A percentile compares a stretch with the other conserved stretches of the same genome.
Evolutionary conservation across 164 flowering plant species (phyloP).

Genomic region (Hamamelis virginiana): DNA sequence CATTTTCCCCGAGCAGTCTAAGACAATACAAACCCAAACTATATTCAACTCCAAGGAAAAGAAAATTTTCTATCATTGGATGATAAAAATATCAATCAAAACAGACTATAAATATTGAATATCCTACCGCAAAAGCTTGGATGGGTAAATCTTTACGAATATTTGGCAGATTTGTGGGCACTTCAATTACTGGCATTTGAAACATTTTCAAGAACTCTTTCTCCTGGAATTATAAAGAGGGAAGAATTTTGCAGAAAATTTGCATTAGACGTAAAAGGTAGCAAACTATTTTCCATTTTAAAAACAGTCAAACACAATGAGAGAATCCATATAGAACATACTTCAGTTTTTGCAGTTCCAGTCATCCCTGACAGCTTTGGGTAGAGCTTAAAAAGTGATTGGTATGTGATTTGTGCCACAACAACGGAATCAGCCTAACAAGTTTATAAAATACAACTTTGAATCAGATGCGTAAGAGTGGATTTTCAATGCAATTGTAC

Average conservation of each 20-base stretch:
- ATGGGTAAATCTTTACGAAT: slow-evolving; percentile 89
- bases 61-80: not conserved
- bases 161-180: slow-evolving; percentile 90
- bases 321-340: slow-evolving; percentile 19
- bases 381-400: slow-evolving; percentile 92
- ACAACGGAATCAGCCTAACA: slow-evolving; percentile 90
- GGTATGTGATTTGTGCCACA: slow-evolving; percentile 98
- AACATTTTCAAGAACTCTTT: slow-evolving; percentile 96
- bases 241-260: not conserved
- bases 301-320: not conserved
- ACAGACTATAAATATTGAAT: slow-evolving; percentile 3
- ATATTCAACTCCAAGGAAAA: not conserved
- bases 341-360: slow-evolving; percentile 99
- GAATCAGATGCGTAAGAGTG: slow-evolving; percentile 14
- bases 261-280: not conserved
- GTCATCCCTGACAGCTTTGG: slow-evolving; percentile 99
- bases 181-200: slow-evolving; percentile 93
- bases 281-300: not conserved
- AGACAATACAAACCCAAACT: slow-evolving; percentile 8
- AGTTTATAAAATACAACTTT: slow-evolving; percentile 11
- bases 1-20: slow-evolving; percentile 96
- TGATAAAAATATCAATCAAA: not conserved
- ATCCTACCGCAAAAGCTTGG: slow-evolving; percentile 91
- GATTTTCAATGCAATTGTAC: not conserved
- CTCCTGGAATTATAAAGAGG: slow-evolving; percentile 50